A percentile compares a stretch with the other conserved stretches of the same genome.
Conservation (phyloP, 2,329 filamentous ascomycete genomes). For the Xylariomycetidae sp. region DNA sequence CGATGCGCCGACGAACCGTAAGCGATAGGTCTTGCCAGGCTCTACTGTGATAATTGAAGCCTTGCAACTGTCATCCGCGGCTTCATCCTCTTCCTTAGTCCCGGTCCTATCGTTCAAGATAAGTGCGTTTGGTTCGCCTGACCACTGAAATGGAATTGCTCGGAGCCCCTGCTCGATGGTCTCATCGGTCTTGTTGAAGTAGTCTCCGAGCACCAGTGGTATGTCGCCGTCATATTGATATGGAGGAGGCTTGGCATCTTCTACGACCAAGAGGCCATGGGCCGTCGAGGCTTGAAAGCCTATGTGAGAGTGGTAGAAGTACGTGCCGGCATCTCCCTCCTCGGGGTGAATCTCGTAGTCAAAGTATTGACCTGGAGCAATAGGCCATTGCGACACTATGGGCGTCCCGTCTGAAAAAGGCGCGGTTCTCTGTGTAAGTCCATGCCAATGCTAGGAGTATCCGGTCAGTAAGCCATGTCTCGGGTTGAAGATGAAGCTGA, state of each 20-base stretch:
- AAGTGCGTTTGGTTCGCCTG: constrained; percentile 53
- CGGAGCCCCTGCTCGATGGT: constrained; percentile 46
- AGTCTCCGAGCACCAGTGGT: constrained; percentile 51
- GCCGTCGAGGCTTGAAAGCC: constrained; percentile 58
- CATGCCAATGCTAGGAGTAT: constrained; percentile 60
- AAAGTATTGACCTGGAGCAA: constrained; percentile 57
- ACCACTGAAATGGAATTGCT: constrained; percentile 48
- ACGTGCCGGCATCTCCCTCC: constrained; percentile 53
- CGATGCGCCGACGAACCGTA: constrained; percentile 55
- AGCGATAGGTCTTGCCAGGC: constrained; percentile 55
- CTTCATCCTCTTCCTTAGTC: constrained; percentile 30
- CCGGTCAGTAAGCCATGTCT: neutral
- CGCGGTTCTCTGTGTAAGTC: constrained; percentile 52
- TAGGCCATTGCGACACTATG: constrained; percentile 60
- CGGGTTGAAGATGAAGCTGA: neutral
- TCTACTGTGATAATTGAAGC: constrained; percentile 53
- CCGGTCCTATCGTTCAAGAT: constrained; percentile 53
- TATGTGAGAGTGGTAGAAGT: constrained; percentile 66
- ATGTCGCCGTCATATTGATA: constrained; percentile 61
- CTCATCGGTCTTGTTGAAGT: constrained; percentile 50
- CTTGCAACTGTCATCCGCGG: constrained; percentile 32
- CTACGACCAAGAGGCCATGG: constrained; percentile 54
- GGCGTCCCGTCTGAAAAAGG: constrained; percentile 63
- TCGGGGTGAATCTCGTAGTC: constrained; percentile 60
- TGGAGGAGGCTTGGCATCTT: constrained; percentile 40